Conservation (phyloP, 1,284 basidiomycete genomes). For the Puccinia coronata region DNA sequence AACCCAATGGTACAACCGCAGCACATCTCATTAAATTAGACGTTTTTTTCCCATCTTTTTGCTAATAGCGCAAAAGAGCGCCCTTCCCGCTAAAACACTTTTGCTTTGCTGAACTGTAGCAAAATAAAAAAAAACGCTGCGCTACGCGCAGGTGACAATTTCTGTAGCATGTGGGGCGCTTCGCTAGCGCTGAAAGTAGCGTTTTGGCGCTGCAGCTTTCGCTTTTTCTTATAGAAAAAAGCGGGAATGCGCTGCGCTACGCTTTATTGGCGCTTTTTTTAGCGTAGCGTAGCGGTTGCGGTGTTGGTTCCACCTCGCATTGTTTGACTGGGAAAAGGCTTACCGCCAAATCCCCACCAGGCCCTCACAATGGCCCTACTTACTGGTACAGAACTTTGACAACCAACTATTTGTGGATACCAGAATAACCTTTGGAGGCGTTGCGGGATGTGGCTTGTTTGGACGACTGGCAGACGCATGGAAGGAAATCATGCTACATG, state of each 20-base stretch:
- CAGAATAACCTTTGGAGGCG: neutral
- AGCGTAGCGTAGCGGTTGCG: no score
- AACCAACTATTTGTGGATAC: neutral
- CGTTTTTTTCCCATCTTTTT: no score
- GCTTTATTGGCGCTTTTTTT: no score
- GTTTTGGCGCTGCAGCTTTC: neutral
- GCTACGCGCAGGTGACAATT: neutral
- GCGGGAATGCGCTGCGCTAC: no score
- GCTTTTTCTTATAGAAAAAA: no score
- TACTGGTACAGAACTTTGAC: neutral
- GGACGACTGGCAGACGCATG: constrained; percentile 4
- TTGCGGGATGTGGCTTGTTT: constrained; percentile 10
- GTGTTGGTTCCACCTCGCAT: no score
- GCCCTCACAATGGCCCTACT: no score
- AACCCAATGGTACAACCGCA: neutral
- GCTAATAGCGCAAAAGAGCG: neutral
- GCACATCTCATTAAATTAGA: neutral
- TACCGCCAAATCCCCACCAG: no score
- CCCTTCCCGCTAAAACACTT: neutral
- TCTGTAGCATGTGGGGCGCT: neutral
- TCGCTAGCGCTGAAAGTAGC: no score
- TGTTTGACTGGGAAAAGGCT: no score
- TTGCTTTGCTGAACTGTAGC: neutral
- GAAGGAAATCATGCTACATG: neutral
- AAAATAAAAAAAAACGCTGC: neutral